Evolutionary conservation across 2,329 filamentous ascomycete genomes (phyloP).

Genomic region (Emericellopsis atlantica): DNA sequence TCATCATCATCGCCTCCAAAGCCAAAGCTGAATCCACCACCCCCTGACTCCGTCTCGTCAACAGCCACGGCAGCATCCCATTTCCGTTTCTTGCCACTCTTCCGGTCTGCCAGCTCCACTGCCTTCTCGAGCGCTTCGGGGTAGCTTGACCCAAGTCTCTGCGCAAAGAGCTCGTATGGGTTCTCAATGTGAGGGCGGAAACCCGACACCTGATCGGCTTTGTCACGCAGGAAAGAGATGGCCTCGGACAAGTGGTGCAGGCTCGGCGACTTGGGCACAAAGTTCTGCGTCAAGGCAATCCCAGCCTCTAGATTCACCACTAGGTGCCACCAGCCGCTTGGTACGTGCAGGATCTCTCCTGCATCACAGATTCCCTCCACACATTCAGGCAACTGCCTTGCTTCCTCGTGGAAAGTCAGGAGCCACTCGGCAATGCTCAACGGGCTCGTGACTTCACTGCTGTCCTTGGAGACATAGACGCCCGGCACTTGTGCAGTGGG

Average conservation of each 20-base stretch:
- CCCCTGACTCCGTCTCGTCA: constrained; percentile 18
- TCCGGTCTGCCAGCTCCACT: constrained; percentile 51
- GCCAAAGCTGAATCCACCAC: constrained; percentile 38
- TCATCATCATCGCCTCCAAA: constrained; percentile 38
- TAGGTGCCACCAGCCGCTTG: constrained; percentile 92
- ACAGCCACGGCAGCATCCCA: constrained; percentile 64
- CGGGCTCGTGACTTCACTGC: constrained; percentile 85
- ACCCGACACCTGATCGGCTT: constrained; percentile 75
- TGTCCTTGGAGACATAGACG: constrained; percentile 79
- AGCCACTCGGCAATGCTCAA: constrained; percentile 97
- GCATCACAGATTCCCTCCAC: constrained; percentile 72
- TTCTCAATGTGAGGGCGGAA: constrained; percentile 62
- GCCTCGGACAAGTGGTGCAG: constrained; percentile 56
- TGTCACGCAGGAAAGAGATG: constrained; percentile 68
- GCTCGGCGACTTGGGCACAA: constrained; percentile 56
- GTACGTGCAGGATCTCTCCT: constrained; percentile 85
- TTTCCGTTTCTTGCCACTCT: constrained; percentile 59
- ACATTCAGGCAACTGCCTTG: constrained; percentile 63
- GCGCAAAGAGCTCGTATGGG: constrained; percentile 63
- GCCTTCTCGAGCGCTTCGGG: constrained; percentile 57
- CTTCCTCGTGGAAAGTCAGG: constrained; percentile 76
- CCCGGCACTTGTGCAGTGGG: constrained; percentile 68
- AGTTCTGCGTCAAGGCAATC: constrained; percentile 90
- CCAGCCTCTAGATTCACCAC: constrained; percentile 80
- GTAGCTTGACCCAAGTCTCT: constrained; percentile 48